Evolutionary conservation across 441 rosid species (phyloP).

Genomic region (Populus trichocarpa): DNA sequence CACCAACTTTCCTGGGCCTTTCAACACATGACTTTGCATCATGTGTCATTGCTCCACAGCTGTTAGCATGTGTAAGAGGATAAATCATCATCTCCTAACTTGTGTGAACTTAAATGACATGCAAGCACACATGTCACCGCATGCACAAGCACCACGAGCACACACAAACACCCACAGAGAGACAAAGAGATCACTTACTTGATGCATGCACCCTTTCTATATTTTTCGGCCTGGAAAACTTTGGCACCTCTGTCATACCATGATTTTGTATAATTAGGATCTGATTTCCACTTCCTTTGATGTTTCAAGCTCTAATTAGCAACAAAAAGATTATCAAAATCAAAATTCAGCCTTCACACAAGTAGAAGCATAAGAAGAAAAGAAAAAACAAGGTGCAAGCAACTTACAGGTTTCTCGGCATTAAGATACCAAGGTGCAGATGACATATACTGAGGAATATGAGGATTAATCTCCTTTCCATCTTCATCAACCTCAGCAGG

Average conservation of each 20-base stretch:
- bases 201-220: constrained; percentile 77
- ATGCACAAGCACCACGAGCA: too few species aligned
- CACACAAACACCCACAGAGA: not conserved
- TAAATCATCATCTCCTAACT: not conserved
- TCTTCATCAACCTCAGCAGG: constrained; percentile 91
- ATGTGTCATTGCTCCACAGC: constrained; percentile 49
- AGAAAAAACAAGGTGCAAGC: not conserved
- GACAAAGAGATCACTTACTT: constrained; percentile 42
- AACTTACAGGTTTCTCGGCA: constrained; percentile 68
- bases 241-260: constrained; percentile 95
- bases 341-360: not conserved
- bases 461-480: constrained; percentile 91
- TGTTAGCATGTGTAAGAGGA: constrained; percentile 8
- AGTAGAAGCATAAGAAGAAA: not conserved
- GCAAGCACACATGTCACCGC: not conserved
- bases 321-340: not conserved
- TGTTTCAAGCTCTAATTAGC: constrained; percentile 70
- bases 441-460: constrained; percentile 88
- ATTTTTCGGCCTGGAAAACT: constrained; percentile 77
- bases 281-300: constrained; percentile 94
- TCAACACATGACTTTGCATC: constrained; percentile 59
- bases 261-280: constrained; percentile 80
- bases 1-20: constrained; percentile 67
- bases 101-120: not conserved
- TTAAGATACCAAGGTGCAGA: constrained; percentile 96